Evolutionary conservation across 257 asterid genomes (phyloP), one percentile per base, ranked within the genome.

Genomic region (Craterostigma plantagineum): DNA sequence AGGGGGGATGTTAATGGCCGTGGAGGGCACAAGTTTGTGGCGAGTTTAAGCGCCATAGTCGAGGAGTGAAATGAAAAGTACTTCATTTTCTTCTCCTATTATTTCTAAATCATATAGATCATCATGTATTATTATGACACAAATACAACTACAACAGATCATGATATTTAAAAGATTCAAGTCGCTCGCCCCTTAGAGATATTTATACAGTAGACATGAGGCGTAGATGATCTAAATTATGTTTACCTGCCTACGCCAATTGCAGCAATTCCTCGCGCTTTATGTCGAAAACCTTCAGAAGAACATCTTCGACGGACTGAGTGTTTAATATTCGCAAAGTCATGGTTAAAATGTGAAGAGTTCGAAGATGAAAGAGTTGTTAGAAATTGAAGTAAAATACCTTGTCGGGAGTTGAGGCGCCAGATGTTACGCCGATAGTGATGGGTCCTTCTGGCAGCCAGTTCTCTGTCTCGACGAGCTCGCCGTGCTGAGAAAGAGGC

Each of bases 391-490:
- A 11, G 9, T 45, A 13, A 49, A 17, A 63, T 64, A 90, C 99
- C 90, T 83, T 90, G 65, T 90, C 99, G 18, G 99, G 99, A 30
- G 99, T 90, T 42, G 99, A 90, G 52, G 99, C 99, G 50, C 99
- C 99, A 35, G 99, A 90, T 49, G 99, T 90, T 38, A 90, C 55
- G 35, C 98, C 98, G 7, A 87, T 45, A 42, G 85, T 87, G 64
- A 87, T 52, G 50, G 92, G 93, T 51, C 98, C 98, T 50, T 74
- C 69, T 16, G 98, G 98, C 33, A 87, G 74, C 56, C 66, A 87
- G 66, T 82, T 74, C 60, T 75, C 91, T 61, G 65, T 79, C 81
- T 83, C 95, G 53, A 79, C 95, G 75, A 83, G 61, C 78, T 90
- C 99, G 9, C 99, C 99, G 4, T 83, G 99, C 99, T 90, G 77